Evolutionary conservation across 2,329 filamentous ascomycete genomes (phyloP).

Genomic region (Trichothecium roseum): DNA sequence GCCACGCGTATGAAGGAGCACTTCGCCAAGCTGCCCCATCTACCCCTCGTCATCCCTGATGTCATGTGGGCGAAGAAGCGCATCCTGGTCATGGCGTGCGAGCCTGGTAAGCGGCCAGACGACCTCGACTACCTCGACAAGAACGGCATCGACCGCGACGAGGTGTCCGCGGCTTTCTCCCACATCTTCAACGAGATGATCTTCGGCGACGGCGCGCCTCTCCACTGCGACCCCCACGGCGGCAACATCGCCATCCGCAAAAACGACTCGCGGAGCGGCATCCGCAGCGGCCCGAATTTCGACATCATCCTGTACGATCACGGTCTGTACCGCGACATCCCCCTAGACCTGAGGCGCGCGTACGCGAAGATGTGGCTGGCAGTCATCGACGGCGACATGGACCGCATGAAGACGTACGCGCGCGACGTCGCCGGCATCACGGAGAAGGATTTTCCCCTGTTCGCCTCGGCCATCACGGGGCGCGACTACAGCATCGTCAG

Average conservation of each 20-base stretch:
- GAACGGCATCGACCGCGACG: slow-evolving; percentile 83
- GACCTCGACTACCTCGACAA: slow-evolving; percentile 79
- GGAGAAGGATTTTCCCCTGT: slow-evolving; percentile 86
- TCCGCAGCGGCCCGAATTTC: slow-evolving; percentile 58
- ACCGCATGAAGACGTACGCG: slow-evolving; percentile 78
- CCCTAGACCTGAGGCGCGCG: slow-evolving; percentile 62
- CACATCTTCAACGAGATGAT: slow-evolving; percentile 99
- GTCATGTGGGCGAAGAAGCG: slow-evolving; percentile 83
- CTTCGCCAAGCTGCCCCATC: slow-evolving; percentile 61
- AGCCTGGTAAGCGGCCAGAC: slow-evolving; percentile 77
- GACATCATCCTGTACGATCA: slow-evolving; percentile 96
- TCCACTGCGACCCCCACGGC: slow-evolving; percentile 95
- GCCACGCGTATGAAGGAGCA: slow-evolving; percentile 70
- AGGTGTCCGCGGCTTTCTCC: slow-evolving; percentile 83
- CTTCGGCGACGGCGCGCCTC: slow-evolving; percentile 75
- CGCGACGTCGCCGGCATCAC: slow-evolving; percentile 80
- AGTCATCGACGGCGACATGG: slow-evolving; percentile 81
- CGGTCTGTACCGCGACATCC: slow-evolving; percentile 90
- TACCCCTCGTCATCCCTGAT: slow-evolving; percentile 80
- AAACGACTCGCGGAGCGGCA: slow-evolving; percentile 48
- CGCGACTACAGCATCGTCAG: slow-evolving; percentile 75
- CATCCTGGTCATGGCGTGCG: slow-evolving; percentile 91
- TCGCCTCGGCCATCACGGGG: slow-evolving; percentile 92
- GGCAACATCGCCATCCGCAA: slow-evolving; percentile 90
- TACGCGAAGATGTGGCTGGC: slow-evolving; percentile 98